phyloP scores from a whole-genome alignment of 768 basidiomycete species.

The Mrakia gelida region DNA sequence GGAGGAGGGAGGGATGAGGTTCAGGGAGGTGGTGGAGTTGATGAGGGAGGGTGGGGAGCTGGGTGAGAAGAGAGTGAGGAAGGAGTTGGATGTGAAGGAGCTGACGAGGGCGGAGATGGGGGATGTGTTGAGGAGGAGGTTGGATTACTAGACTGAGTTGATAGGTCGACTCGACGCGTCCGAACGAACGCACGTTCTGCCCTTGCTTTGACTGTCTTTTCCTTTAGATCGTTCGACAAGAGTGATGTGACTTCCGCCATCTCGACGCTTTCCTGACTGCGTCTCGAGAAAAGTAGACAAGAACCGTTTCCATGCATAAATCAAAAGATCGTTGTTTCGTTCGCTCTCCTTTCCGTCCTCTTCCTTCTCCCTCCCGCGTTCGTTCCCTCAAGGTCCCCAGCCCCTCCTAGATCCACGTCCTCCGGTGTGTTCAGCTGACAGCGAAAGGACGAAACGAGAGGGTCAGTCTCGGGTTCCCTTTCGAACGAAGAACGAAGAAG shows the following conservation, averaged over 20 bases:
- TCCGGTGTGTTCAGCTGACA: not conserved
- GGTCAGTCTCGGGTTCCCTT: not conserved
- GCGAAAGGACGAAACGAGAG: not conserved
- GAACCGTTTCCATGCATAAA: too few species aligned
- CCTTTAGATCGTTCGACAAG: too few species aligned
- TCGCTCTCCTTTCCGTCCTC: too few species aligned
- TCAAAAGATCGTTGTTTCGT: too few species aligned
- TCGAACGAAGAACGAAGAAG: not conserved
- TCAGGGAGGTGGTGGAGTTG: not conserved
- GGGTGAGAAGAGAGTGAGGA: constrained; percentile 32
- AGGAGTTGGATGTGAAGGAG: constrained; percentile 59
- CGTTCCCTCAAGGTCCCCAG: not conserved
- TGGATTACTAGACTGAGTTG: constrained; percentile 38
- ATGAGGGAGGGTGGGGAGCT: not conserved
- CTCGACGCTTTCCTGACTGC: too few species aligned
- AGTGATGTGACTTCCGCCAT: too few species aligned
- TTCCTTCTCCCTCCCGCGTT: too few species aligned
- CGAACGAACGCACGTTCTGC: too few species aligned
- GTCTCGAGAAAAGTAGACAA: too few species aligned
- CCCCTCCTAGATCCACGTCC: not conserved
- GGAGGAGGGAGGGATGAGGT: not conserved
- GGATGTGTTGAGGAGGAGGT: constrained; percentile 37
- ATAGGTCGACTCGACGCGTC: not conserved
- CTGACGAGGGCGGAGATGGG: constrained; percentile 57
- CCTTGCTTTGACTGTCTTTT: too few species aligned